A percentile compares a stretch with the other conserved stretches of the same genome.
phyloP scores from a whole-genome alignment of 2,329 filamentous ascomycete genomes.

The Alternaria ventricosa region DNA sequence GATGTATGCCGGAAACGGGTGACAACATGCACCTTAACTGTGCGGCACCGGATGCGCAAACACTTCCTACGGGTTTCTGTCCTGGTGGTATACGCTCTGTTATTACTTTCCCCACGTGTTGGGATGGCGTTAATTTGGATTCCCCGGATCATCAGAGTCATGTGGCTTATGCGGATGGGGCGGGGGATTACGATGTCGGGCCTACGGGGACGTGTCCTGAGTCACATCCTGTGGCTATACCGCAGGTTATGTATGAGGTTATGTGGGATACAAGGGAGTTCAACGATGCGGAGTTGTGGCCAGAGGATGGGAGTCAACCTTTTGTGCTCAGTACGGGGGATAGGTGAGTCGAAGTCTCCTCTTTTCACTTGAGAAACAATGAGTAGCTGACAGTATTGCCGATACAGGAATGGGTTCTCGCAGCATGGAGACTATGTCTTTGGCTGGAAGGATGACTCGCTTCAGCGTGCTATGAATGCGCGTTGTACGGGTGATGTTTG shows the following conservation, averaged over 20 bases:
- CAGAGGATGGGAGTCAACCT: constrained; percentile 29
- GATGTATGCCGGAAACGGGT: constrained; percentile 30
- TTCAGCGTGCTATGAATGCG: constrained; percentile 37
- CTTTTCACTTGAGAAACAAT: too few species aligned
- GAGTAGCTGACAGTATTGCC: too few species aligned
- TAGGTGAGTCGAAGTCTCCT: constrained; percentile 15
- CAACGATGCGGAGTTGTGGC: constrained; percentile 26
- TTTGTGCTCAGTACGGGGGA: constrained; percentile 39
- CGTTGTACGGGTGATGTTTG: constrained; percentile 34
- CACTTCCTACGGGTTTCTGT: constrained; percentile 53
- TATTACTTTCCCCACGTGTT: constrained; percentile 76
- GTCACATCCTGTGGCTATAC: constrained; percentile 36
- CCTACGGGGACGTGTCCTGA: constrained; percentile 34
- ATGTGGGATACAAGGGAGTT: constrained; percentile 36
- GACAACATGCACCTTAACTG: constrained; percentile 21
- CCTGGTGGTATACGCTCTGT: constrained; percentile 65
- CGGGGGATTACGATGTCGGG: constrained; percentile 29
- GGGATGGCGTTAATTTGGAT: constrained; percentile 66
- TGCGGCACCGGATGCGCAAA: constrained; percentile 20
- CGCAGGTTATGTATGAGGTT: constrained; percentile 42
- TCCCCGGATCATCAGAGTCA: constrained; percentile 67
- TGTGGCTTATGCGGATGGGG: constrained; percentile 59
- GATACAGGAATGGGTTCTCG: constrained; percentile 28
- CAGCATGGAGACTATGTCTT: constrained; percentile 42
- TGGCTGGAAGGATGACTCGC: constrained; percentile 39